Base-by-base conservation (phyloP, 2,329 filamentous ascomycete genomes). In the Ophiobolus disseminans region DNA sequence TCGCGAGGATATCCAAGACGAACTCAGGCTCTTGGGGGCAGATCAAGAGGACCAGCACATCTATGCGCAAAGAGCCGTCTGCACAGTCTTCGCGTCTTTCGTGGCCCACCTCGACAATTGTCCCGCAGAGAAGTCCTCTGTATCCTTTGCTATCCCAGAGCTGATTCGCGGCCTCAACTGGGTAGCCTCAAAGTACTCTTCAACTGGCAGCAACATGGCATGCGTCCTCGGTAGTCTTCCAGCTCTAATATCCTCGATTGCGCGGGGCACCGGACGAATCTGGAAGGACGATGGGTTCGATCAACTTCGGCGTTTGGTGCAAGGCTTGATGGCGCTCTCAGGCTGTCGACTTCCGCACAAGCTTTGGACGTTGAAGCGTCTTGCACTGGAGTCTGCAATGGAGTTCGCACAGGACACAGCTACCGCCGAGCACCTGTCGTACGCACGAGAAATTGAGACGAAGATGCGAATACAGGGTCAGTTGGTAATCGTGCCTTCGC, bases 331-430 rank as follows among this genome's bases (percentile, higher is more conserved):
- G n/a, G 48, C 58, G 2, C 38, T 57, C 5, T 56, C 57, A 9
- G 60, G 58, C 2, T 47, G 55, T 10, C 59, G 58, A 9, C 40
- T 68, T 9, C 62, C 66, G 1, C 68, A 72, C 28, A 66, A 65
- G 40, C 54, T 62, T 10, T 73, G 69, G 66, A 72, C 68, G 10
- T 28, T 74, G 35, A 70, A 72, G 35, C 64, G 69, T 7, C 49
- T 75, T 3, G 73, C 71, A 5, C 51, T 75, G 3, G 70, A 74
- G 28, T 65, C 70, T 4, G 65, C 63, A 2, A 57, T 69, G 30
- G 69, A 73, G n/a, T 75, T 73, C 38, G 70, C 72, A 3, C 60
- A 73, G 10, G 46, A 54, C 25, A 67, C 61, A 1, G 62, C 64
- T 14, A 57, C 62, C 10, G 36, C 55, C 3, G 45, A 65, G 23